These are phyloP conservation scores for Syzygium aqueum DNA, from an alignment of 345 rosid species.

Conservation along the genomic window DNA sequence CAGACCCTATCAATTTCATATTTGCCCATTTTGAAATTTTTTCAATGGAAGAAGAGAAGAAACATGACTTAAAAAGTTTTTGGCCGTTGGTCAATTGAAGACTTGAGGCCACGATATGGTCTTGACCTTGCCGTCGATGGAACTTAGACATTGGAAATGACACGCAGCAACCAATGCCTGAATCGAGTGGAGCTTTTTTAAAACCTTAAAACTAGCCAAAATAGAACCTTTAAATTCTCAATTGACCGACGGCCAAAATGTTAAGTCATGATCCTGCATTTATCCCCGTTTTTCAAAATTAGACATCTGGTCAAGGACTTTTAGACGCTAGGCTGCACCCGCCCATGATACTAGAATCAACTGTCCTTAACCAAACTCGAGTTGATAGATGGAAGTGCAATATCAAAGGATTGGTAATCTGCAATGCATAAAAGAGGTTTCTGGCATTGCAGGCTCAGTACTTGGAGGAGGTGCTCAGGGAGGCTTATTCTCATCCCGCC, in stretches of 20 bases:
- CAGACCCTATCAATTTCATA: background rate
- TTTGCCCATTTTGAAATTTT: background rate
- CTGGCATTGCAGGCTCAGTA: conserved; percentile 6
- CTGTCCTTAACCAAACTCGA: too few species aligned
- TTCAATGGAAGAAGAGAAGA: background rate
- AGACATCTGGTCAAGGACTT: too few species aligned
- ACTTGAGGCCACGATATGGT: background rate
- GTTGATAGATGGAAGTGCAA: background rate
- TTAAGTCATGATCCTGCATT: background rate
- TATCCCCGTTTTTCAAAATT: background rate
- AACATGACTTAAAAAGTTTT: background rate
- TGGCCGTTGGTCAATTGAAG: background rate
- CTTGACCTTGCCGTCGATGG: background rate
- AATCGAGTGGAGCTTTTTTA: background rate
- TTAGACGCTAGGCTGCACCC: too few species aligned
- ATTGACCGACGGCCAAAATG: background rate
- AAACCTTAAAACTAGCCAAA: background rate
- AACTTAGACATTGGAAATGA: background rate
- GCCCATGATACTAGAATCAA: too few species aligned
- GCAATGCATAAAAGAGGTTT: background rate
- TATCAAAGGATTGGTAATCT: background rate
- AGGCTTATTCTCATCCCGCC: conserved; percentile 57
- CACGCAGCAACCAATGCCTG: background rate
- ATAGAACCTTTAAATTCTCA: background rate
- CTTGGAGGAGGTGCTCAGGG: conserved; percentile 57